phyloP scores from a whole-genome alignment of 345 rosid genomes.

The Dipteronia sinensis region DNA sequence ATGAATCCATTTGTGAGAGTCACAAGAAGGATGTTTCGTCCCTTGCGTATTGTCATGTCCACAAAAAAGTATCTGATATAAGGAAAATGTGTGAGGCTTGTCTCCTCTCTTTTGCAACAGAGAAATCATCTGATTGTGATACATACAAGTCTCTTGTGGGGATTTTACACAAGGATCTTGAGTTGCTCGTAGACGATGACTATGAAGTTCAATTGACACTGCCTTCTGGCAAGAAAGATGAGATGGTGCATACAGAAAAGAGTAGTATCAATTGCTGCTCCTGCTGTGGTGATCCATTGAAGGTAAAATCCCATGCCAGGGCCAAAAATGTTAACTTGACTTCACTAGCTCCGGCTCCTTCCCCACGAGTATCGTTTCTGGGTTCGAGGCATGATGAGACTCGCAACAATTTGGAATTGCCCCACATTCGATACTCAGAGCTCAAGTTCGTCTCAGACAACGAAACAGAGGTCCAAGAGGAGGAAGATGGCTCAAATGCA shows the following conservation, averaged over 20 bases:
- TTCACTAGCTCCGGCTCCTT: slow-evolving; percentile 66
- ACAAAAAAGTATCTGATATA: slow-evolving; percentile 80
- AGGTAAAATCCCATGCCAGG: slow-evolving; percentile 38
- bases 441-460: slow-evolving; percentile 40
- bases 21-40: slow-evolving; percentile 82
- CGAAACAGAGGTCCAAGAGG: slow-evolving; percentile 39
- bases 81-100: slow-evolving; percentile 85
- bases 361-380: slow-evolving; percentile 57
- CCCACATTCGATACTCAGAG: slow-evolving; percentile 39
- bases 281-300: slow-evolving; percentile 77
- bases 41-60: slow-evolving; percentile 83
- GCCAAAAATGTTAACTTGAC: slow-evolving; percentile 29
- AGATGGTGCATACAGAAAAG: slow-evolving; percentile 19
- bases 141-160: slow-evolving; percentile 81
- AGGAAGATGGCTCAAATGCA: slow-evolving; percentile 30
- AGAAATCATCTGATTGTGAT: slow-evolving; percentile 72
- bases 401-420: slow-evolving; percentile 33
- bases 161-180: slow-evolving; percentile 76
- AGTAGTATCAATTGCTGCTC: slow-evolving; percentile 43
- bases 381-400: slow-evolving; percentile 27
- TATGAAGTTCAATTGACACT: slow-evolving; percentile 44
- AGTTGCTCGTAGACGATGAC: slow-evolving; percentile 65
- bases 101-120: slow-evolving; percentile 88
- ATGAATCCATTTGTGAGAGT: slow-evolving; percentile 68
- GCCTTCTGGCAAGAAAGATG: slow-evolving; percentile 45